These are phyloP conservation scores for Solanum hybrid DNA, from an alignment of 305 asterid species.

Conservation along the genomic window DNA sequence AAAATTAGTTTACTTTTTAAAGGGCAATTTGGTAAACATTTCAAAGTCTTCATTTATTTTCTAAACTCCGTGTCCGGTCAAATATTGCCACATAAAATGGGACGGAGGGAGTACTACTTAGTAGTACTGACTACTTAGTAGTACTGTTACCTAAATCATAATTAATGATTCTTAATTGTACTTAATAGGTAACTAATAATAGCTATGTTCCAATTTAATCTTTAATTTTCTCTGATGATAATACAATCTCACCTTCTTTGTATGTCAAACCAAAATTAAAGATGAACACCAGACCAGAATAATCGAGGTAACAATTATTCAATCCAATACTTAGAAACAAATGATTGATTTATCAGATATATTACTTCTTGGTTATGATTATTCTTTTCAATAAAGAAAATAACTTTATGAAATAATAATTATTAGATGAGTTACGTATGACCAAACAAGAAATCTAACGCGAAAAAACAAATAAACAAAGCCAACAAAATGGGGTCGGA, in stretches of 20 bases:
- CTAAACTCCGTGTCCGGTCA: too few relatives aligned
- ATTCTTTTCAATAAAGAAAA: not conserved
- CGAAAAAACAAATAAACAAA: not conserved
- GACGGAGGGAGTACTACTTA: too few relatives aligned
- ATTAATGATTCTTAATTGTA: not conserved
- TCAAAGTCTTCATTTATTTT: too few relatives aligned
- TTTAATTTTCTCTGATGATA: not conserved
- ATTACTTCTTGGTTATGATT: not conserved
- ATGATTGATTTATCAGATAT: not conserved
- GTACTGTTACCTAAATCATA: not conserved
- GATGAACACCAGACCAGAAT: not conserved
- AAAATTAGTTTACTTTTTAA: too few relatives aligned
- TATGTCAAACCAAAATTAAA: not conserved
- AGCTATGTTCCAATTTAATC: not conserved
- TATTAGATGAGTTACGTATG: not conserved
- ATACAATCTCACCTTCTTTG: not conserved
- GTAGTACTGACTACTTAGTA: too few relatives aligned
- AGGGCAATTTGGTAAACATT: too few relatives aligned
- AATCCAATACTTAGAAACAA: not conserved
- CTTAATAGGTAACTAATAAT: not conserved
- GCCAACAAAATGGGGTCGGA: not conserved
- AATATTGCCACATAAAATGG: too few relatives aligned
- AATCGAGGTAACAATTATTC: not conserved
- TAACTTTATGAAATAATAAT: not conserved
- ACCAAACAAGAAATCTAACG: too few relatives aligned